Base-by-base conservation (phyloP, 176 grass and related monocot genomes). In the Urochloa ruziziensis region DNA sequence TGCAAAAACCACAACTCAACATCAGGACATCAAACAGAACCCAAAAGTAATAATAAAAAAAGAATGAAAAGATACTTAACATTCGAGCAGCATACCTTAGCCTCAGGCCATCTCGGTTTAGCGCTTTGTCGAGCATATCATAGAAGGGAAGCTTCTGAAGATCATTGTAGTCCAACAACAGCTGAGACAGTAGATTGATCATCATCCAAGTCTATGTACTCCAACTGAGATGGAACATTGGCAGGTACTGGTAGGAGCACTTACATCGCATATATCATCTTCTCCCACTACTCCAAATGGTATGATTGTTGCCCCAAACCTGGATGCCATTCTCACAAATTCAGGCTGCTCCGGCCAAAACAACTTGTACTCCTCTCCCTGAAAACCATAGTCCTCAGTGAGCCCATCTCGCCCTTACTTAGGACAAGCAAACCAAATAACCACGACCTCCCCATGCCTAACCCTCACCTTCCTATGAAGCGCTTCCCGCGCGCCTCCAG, bases 281-380 rank as follows among this genome's bases (percentile, higher is more conserved):
- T 95, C 96, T 74, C 93, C 96, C 83, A 98, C 84, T 0, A 73
- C 91, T 68, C 96, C 93, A 70, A 98, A 95, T 86, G 96, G 96
- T 86, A 98, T 80, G 79, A 95, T 98, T 65, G 82, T 95, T 35
- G 96, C 93, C 68, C 87, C 96, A 82, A 98, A 98, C 49, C 89
- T 85, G 32, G 93, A 93, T 18, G 96, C 93, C 96, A 98, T 98
- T 69, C 96, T 91, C 59, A 98, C 89, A 80, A 98, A 95, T 57
- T 98, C 96, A 60, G 96, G 84, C 21, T 90, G 85, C 35, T 95
- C 84, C 0, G 96, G 96, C 96, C 96, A 98, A 63, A 98, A 94
- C 39, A 98, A 74, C 76, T 89, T 91, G 66, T 98, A 98, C 43
- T 92, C 86, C 77, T 98, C 93, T 76, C 91, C 96, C 96, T 98